Percentiles rank a stretch among this genome's conserved stretches.
These are phyloP conservation scores for Phytophthora tubulina DNA, from an alignment of 352 stramenopile genomes.

Conservation along the genomic window DNA sequence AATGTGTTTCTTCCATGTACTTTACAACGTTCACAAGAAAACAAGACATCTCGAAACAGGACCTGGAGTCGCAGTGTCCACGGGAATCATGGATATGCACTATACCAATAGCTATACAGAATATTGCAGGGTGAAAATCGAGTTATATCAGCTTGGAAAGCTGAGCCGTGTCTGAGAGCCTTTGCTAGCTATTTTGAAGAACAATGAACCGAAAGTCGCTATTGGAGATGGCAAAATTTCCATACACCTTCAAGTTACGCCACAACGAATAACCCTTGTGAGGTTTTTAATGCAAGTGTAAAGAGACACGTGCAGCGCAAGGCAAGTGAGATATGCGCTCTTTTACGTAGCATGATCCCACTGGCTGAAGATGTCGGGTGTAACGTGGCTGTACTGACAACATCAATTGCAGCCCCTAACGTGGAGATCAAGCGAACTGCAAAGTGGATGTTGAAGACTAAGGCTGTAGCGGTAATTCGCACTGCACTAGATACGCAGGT, in stretches of 20 bases:
- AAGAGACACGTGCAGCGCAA: constrained; percentile 10
- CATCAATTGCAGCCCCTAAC: constrained; percentile 11
- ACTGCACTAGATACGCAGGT: background rate
- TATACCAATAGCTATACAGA: constrained; percentile 2
- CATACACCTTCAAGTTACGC: constrained; percentile 14
- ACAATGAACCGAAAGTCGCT: constrained; percentile 17
- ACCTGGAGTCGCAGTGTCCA: background rate
- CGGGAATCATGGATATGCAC: constrained; percentile 14
- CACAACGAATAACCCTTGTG: constrained; percentile 14
- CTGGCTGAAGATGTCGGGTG: constrained; percentile 1
- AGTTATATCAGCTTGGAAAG: background rate
- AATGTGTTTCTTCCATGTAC: background rate
- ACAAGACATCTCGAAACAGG: background rate
- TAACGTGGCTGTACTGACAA: constrained; percentile 1
- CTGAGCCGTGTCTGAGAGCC: background rate
- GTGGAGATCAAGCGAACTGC: constrained; percentile 19
- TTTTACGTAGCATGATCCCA: constrained; percentile 15
- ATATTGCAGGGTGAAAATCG: constrained; percentile 11
- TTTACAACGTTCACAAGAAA: constrained; percentile 16
- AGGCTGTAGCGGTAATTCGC: constrained; percentile 3
- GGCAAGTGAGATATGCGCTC: constrained; percentile 5
- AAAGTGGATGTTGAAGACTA: constrained; percentile 23
- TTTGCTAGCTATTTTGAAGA: constrained; percentile 16
- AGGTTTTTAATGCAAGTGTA: constrained; percentile 15
- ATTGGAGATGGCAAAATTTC: constrained; percentile 18